A percentile compares a stretch with the other conserved stretches of the same genome.
Evolutionary conservation across 192 early-diverging fungal species (phyloP).

Genomic region (Powellomyces hirtus): DNA sequence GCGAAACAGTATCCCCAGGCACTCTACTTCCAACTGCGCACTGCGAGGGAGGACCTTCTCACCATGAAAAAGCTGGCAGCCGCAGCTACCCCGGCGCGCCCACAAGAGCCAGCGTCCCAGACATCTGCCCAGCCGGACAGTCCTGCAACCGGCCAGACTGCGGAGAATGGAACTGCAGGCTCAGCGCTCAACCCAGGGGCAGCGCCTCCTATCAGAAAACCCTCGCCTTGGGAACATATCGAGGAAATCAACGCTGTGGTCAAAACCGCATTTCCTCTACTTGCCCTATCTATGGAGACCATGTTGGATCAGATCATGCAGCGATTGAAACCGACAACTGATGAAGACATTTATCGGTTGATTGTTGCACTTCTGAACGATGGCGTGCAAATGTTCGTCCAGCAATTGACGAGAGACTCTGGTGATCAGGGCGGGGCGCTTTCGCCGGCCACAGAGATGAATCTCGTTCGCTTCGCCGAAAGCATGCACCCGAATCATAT

Average conservation of each 20-base stretch:
- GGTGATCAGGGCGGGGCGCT: constrained; percentile 60
- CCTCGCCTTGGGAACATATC: constrained; percentile 74
- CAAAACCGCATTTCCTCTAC: constrained; percentile 91
- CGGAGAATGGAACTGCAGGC: not conserved
- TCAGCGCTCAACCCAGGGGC: not conserved
- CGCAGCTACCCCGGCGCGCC: not conserved
- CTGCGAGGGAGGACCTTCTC: constrained; percentile 84
- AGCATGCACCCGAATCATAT: constrained; percentile 75
- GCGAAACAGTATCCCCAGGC: constrained; percentile 94
- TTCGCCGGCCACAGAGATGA: constrained; percentile 68
- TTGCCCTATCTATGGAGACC: constrained; percentile 94
- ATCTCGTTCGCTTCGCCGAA: constrained; percentile 86
- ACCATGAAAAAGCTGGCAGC: constrained; percentile 57
- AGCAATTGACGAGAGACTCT: constrained; percentile 70
- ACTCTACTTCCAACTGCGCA: constrained; percentile 90
- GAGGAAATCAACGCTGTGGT: constrained; percentile 94
- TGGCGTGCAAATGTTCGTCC: constrained; percentile 67
- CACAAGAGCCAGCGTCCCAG: not conserved
- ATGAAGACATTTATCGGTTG: constrained; percentile 97
- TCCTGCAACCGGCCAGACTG: not conserved
- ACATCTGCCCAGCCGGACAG: not conserved
- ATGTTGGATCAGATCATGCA: constrained; percentile 98
- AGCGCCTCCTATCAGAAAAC: constrained; percentile 3
- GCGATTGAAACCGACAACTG: constrained; percentile 87
- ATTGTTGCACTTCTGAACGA: constrained; percentile 91